Evolutionary conservation across 2,329 filamentous ascomycete species (phyloP).

Genomic region (Fusarium fracticaudum): DNA sequence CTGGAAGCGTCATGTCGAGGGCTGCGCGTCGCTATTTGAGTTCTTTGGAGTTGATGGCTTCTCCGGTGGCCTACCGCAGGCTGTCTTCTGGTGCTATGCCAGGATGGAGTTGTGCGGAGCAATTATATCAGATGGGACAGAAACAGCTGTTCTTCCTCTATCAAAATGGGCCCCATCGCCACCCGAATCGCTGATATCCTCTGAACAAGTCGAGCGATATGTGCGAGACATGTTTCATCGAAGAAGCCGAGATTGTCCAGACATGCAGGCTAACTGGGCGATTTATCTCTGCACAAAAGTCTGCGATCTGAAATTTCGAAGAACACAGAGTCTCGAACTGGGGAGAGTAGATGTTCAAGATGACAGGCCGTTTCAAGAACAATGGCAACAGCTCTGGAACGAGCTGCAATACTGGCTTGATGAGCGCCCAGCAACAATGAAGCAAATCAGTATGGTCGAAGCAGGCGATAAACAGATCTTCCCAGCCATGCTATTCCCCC

Average conservation of each 20-base stretch:
- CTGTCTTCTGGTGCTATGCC: conserved; percentile 67
- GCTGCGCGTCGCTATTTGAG: conserved; percentile 63
- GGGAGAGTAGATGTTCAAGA: conserved; percentile 50
- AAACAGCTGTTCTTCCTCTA: conserved; percentile 59
- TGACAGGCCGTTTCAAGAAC: conserved; percentile 48
- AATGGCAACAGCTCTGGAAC: conserved; percentile 57
- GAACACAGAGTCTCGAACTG: conserved; percentile 51
- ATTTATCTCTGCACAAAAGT: conserved; percentile 62
- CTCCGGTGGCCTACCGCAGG: conserved; percentile 56
- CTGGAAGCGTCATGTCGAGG: conserved; percentile 65
- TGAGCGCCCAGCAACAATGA: conserved; percentile 52
- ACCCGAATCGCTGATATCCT: conserved; percentile 7
- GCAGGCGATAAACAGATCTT: conserved; percentile 49
- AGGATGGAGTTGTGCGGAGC: conserved; percentile 66
- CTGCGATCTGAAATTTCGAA: conserved; percentile 54
- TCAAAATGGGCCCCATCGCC: conserved; percentile 55
- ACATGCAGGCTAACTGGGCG: conserved; percentile 65
- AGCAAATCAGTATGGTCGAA: conserved; percentile 36
- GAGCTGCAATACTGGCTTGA: conserved; percentile 58
- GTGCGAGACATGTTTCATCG: conserved; percentile 40
- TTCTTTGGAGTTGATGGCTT: conserved; percentile 60
- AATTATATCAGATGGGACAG: conserved; percentile 60
- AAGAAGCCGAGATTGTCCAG: conserved; percentile 47
- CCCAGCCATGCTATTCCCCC: conserved; percentile 58
- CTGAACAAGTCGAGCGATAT: conserved; percentile 14